Evolutionary conservation across 2,329 filamentous ascomycete genomes (phyloP).

Genomic region (Pseudocercospora pini-densiflorae): DNA sequence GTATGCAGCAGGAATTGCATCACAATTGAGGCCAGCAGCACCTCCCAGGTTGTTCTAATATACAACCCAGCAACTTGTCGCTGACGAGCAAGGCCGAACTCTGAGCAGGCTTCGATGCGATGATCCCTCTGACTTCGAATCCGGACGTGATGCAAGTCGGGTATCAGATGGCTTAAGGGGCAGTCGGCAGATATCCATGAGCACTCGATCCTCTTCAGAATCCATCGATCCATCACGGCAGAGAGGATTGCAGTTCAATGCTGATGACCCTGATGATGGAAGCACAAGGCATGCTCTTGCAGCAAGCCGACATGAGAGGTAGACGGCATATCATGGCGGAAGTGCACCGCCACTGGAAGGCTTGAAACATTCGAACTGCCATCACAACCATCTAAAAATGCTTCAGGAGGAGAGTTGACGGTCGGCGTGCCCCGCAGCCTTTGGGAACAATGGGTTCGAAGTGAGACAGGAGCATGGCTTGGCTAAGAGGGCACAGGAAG

Average conservation of each 20-base stretch:
- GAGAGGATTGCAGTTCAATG: not conserved
- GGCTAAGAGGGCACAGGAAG: not conserved
- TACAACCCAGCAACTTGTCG: not conserved
- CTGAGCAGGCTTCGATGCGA: not conserved
- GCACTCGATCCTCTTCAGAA: not conserved
- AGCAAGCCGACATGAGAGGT: not conserved
- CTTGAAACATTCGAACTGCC: conserved; percentile 18
- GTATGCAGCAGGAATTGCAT: not conserved
- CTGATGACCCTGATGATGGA: not conserved
- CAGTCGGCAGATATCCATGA: conserved; percentile 7
- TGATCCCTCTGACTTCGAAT: not conserved
- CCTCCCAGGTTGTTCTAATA: not conserved
- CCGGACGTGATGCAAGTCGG: not conserved
- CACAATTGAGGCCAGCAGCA: not conserved
- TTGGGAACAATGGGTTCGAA: not conserved
- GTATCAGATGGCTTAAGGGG: not conserved
- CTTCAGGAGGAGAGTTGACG: conserved; percentile 14
- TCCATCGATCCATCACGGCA: not conserved
- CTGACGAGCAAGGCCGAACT: not conserved
- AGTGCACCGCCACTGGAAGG: conserved; percentile 6
- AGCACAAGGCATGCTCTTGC: not conserved
- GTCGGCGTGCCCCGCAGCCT: not conserved
- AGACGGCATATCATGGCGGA: not conserved
- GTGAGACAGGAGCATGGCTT: conserved; percentile 5
- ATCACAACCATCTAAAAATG: conserved; percentile 17